Base-by-base conservation (phyloP, 2,329 filamentous ascomycete genomes). In the Ophioceras dolichostomum region DNA sequence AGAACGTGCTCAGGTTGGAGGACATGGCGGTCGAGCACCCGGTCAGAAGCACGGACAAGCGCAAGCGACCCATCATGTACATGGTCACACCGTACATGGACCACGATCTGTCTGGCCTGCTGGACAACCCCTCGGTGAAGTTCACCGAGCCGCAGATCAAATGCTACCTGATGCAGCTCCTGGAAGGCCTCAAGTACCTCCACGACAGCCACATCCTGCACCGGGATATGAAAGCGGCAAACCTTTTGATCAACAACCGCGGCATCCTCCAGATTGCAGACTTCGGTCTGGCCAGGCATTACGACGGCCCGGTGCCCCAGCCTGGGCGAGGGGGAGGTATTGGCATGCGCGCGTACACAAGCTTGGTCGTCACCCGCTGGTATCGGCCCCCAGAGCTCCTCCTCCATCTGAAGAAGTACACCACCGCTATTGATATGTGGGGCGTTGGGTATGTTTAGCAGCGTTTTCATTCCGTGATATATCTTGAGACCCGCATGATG, bases 51-150 rank as follows among this genome's bases (percentile, higher is more conserved):
- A 76, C 74, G 49, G 83, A 89, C 55, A 84, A 85, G 58, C 74
- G 80, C 47, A 87, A 84, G 58, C 76, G 80, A 41, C 79, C 81
- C 4, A 88, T 88, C 48, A 87, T 98, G 68, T 96, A 96, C 62
- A 98, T 98, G 91, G 89, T 94, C 36, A 95, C 81, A 32, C 91
- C 89, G 6, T 98, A 98, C 59, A 95, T 96, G 87, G 88, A 96
- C 50, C 91, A 98, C 61, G 91, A 98, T 60, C 72, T 98, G n/a
- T 94, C 89, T 8, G 91, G 91, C 32, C 75, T 98, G 21, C 77
- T 98, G 50, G 91, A 96, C 57, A 98, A 98, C 50, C 89, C 89
- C 9, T 78, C 80, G 6, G 88, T 98, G 28, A 73, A 75, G 29
- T 89, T 98, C 51, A 83, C 82, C 34, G 80, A 88, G 52, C 73